phyloP scores from a whole-genome alignment of 139 green algal species.

The Astrephomene gubernaculifera region DNA sequence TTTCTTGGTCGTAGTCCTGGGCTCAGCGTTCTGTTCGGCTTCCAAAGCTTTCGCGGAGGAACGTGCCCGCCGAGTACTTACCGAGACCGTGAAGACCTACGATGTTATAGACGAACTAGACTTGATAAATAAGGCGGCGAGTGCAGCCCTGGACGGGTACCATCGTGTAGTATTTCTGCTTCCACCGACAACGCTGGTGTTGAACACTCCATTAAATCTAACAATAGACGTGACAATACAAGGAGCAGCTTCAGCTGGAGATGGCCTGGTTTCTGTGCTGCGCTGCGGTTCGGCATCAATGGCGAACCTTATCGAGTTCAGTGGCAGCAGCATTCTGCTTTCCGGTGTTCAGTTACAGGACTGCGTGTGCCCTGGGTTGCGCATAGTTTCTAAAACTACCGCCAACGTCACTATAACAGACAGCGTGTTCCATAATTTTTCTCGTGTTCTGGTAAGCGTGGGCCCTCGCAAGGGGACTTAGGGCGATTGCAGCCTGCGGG shows the following conservation, averaged over 20 bases:
- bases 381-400: neutral
- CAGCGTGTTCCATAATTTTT: conserved; percentile 16
- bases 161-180: neutral
- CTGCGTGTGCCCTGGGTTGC: neutral
- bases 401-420: neutral
- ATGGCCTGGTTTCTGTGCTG: neutral
- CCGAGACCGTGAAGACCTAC: too few relatives aligned
- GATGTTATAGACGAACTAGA: too few relatives aligned
- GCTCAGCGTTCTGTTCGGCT: too few relatives aligned
- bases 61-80: too few relatives aligned
- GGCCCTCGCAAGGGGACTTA: neutral
- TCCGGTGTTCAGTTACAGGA: neutral
- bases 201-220: neutral
- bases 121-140: too few relatives aligned
- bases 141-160: too few relatives aligned
- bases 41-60: too few relatives aligned
- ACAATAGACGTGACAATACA: neutral
- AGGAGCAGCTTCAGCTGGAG: neutral
- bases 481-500: neutral
- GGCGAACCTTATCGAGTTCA: conserved; percentile 10
- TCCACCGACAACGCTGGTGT: neutral
- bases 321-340: neutral
- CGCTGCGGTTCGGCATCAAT: neutral
- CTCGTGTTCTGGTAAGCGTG: neutral
- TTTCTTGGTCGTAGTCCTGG: too few relatives aligned